A percentile compares a stretch with the other conserved stretches of the same genome.
Conservation (phyloP, 768 basidiomycete genomes). For the Neoboletus subvelutipes region DNA sequence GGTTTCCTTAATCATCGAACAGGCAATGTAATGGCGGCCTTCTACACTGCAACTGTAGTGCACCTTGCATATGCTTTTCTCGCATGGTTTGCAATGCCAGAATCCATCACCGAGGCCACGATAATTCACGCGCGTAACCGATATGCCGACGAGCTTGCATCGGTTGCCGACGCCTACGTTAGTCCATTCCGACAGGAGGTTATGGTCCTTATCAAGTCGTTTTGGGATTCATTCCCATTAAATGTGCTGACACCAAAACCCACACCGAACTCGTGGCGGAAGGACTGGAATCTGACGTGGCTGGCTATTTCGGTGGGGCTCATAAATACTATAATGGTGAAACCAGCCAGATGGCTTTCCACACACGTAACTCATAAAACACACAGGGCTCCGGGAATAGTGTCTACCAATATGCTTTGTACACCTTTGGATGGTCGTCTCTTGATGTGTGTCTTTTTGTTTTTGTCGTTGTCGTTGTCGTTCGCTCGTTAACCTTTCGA, state of each 20-base stretch:
- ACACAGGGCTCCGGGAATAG: not conserved
- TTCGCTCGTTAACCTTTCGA: not conserved
- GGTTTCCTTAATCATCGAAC: not conserved
- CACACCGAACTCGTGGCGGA: not conserved
- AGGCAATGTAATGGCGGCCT: not conserved
- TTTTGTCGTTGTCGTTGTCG: not conserved
- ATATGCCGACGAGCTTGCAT: slow-evolving; percentile 1
- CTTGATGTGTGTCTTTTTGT: slow-evolving; percentile 1
- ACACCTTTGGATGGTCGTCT: not conserved
- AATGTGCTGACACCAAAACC: not conserved
- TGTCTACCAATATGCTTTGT: slow-evolving; percentile 3
- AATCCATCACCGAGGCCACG: not conserved
- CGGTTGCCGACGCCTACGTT: not conserved
- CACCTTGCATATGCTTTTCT: not conserved
- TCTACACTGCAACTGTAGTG: not conserved
- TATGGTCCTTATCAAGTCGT: not conserved
- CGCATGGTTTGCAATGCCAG: not conserved
- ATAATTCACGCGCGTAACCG: not conserved
- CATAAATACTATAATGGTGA: not conserved
- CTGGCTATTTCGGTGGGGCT: slow-evolving; percentile 2
- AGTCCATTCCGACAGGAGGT: not conserved
- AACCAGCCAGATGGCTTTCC: not conserved
- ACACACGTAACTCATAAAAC: not conserved
- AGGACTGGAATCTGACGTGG: slow-evolving; percentile 1
- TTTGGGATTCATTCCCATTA: slow-evolving; percentile 6